Evolutionary conservation across 768 basidiomycete species (phyloP).

Genomic region (Coprinellus aureogranulatus): DNA sequence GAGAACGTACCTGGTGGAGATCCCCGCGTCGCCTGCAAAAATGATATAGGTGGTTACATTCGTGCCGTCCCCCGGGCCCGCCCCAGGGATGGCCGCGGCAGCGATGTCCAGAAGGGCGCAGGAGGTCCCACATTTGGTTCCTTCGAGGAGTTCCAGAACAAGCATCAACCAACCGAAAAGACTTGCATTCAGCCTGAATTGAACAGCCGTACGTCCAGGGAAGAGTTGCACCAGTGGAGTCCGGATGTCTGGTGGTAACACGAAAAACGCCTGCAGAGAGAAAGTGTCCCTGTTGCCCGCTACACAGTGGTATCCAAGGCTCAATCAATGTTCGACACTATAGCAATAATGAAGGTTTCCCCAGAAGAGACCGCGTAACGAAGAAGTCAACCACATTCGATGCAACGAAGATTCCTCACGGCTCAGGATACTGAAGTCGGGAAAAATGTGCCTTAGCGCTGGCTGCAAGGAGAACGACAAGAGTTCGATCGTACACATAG

Average conservation of each 20-base stretch:
- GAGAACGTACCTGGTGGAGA: conserved; percentile 11
- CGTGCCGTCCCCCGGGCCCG: conserved; percentile 12
- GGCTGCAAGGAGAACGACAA: conserved; percentile 28
- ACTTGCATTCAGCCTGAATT: too few species aligned
- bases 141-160: conserved; percentile 7
- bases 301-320: conserved; percentile 27
- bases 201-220: too few species aligned
- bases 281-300: conserved; percentile 60
- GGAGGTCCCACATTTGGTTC: conserved; percentile 11
- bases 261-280: conserved; percentile 58
- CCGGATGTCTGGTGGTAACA: conserved; percentile 55
- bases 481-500: too few species aligned
- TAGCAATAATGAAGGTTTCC: not conserved
- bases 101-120: conserved; percentile 15
- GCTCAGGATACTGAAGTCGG: conserved; percentile 65
- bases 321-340: not conserved
- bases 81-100: conserved; percentile 11
- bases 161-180: too few species aligned
- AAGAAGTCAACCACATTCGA: conserved; percentile 58
- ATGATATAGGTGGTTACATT: conserved; percentile 19
- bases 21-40: conserved; percentile 14
- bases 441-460: conserved; percentile 69
- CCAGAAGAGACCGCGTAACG: conserved; percentile 35
- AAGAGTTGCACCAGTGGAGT: conserved; percentile 53
- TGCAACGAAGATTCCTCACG: conserved; percentile 65